Percentiles rank a stretch among this genome's conserved stretches.
Conservation (phyloP, 208 protist species). For the Trypanosoma caninum region DNA sequence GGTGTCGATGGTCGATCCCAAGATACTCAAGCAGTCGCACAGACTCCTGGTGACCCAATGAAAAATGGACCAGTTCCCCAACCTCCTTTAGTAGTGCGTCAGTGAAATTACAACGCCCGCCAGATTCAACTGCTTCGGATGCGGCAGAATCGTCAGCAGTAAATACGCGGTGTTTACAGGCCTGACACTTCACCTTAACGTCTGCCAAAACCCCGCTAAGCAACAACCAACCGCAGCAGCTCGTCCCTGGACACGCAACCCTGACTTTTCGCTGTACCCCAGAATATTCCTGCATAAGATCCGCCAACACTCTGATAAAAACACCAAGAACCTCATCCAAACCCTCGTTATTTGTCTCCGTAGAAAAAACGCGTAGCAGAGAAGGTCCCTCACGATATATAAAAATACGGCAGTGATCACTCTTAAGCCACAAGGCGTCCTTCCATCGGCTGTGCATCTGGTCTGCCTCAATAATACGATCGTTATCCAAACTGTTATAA, state of each 20-base stretch:
- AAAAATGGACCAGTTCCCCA: conserved; percentile 57
- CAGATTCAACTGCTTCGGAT: conserved; percentile 24
- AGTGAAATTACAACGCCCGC: conserved; percentile 31
- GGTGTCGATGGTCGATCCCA: conserved; percentile 43
- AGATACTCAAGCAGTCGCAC: conserved; percentile 62
- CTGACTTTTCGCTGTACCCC: conserved; percentile 51
- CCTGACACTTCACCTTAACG: conserved; percentile 43
- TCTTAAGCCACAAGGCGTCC: conserved; percentile 82
- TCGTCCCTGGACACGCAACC: conserved; percentile 60
- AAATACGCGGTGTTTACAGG: conserved; percentile 53
- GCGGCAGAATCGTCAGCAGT: conserved; percentile 42
- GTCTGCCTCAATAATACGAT: conserved; percentile 64
- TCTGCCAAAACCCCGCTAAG: conserved; percentile 41
- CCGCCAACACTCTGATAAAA: conserved; percentile 45
- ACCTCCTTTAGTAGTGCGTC: conserved; percentile 48
- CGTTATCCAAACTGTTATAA: conserved; percentile 50
- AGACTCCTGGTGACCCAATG: conserved; percentile 43
- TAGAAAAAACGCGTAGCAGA: conserved; percentile 56
- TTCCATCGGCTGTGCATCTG: conserved; percentile 85
- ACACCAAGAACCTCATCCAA: conserved; percentile 63
- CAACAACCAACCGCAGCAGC: conserved; percentile 64
- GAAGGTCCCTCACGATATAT: conserved; percentile 63
- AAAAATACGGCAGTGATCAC: conserved; percentile 58
- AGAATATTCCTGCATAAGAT: conserved; percentile 67
- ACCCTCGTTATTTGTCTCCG: conserved; percentile 38